These are phyloP conservation scores for Eucalyptus virginea DNA, from an alignment of 345 rosid species.

Conservation along the genomic window DNA sequence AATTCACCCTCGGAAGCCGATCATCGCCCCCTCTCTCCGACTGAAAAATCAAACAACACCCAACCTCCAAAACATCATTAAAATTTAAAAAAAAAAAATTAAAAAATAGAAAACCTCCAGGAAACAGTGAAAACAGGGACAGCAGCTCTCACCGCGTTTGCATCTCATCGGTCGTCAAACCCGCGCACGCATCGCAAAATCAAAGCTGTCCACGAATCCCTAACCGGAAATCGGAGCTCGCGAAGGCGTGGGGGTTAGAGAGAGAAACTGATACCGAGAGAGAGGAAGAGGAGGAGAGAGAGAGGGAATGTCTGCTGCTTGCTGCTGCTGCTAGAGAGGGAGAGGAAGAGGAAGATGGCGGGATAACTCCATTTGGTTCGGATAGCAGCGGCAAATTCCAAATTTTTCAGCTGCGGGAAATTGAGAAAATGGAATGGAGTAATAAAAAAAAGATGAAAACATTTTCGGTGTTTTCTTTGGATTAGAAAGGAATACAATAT, in stretches of 20 bases:
- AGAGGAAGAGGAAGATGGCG: background rate
- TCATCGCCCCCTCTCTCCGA: background rate
- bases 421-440: background rate
- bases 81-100: background rate
- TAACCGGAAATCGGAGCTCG: too few species aligned
- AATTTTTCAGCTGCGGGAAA: background rate
- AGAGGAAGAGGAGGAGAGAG: too few species aligned
- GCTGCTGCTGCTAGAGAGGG: background rate
- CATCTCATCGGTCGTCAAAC: background rate
- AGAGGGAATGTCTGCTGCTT: background rate
- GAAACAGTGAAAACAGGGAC: background rate
- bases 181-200: background rate
- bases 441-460: background rate
- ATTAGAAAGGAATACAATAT: too few species aligned
- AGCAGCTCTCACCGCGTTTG: background rate
- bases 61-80: background rate
- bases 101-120: too few species aligned
- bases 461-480: background rate
- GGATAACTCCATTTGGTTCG: background rate
- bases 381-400: background rate
- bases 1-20: conserved; percentile 55
- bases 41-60: background rate
- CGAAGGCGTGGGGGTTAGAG: background rate
- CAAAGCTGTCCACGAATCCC: too few species aligned
- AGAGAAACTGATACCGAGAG: background rate